phyloP scores from a whole-genome alignment of 345 rosid species.

The Combretum micranthum region DNA sequence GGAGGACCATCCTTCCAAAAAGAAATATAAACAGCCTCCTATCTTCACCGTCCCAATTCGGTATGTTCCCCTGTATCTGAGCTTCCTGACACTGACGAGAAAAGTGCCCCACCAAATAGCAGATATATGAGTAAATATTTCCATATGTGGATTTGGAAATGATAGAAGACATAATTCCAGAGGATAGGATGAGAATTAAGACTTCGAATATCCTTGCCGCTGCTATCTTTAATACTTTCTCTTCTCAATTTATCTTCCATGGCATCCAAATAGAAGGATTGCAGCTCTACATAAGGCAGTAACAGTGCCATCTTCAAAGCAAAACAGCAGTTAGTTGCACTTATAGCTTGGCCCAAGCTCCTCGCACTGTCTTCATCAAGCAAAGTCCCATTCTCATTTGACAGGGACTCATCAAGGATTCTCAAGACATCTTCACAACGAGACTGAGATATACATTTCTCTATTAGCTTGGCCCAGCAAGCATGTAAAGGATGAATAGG shows the following conservation, averaged over 20 bases:
- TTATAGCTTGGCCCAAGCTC: conserved; percentile 33
- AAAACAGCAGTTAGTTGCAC: conserved; percentile 28
- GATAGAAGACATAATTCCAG: conserved; percentile 49
- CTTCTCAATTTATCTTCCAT: conserved; percentile 61
- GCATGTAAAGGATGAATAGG: conserved; percentile 63
- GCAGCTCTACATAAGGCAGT: conserved; percentile 61
- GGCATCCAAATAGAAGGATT: conserved; percentile 38
- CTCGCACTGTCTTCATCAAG: conserved; percentile 52
- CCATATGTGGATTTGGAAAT: conserved; percentile 36
- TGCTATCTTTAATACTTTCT: conserved; percentile 40
- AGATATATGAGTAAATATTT: conserved; percentile 54
- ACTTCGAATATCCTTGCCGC: conserved; percentile 44
- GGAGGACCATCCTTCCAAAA: conserved; percentile 59
- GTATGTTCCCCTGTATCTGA: conserved; percentile 16
- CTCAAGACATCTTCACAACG: conserved; percentile 34
- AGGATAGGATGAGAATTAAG: conserved; percentile 50
- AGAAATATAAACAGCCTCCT: conserved; percentile 17
- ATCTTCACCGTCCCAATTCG: conserved; percentile 17
- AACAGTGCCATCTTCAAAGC: conserved; percentile 60
- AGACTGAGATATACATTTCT: conserved; percentile 26
- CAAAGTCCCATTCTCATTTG: conserved; percentile 44
- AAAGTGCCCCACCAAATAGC: conserved; percentile 61
- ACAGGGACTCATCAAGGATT: conserved; percentile 51
- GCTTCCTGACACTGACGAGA: conserved; percentile 62
- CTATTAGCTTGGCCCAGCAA: conserved; percentile 70